Percentiles rank a stretch among this genome's conserved stretches.
phyloP scores from a whole-genome alignment of 148 eudicot genomes.

The Cornus kousa region DNA sequence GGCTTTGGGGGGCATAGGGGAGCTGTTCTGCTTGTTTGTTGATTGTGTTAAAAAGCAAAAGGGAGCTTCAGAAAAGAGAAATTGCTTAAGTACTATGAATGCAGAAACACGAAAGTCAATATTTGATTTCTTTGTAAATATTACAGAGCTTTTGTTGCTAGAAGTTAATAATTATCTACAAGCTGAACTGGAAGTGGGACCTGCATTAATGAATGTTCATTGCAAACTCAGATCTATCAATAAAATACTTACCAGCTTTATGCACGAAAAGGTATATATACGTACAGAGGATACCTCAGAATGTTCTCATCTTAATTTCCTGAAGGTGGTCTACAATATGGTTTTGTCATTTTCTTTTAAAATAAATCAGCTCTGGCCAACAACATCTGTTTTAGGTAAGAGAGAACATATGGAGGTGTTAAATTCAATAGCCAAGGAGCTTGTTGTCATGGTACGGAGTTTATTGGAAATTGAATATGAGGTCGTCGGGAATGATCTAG shows the following conservation, averaged over 20 bases:
- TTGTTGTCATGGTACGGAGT: conserved; percentile 41
- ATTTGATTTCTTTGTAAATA: conserved; percentile 74
- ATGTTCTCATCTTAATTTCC: conserved; percentile 73
- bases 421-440: conserved; percentile 48
- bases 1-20: conserved; percentile 64
- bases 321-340: conserved; percentile 50
- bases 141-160: conserved; percentile 62
- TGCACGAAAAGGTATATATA: conserved; percentile 55
- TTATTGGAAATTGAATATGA: conserved; percentile 81
- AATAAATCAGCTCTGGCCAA: conserved; percentile 35
- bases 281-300: conserved; percentile 69
- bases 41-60: conserved; percentile 58
- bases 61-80: conserved; percentile 36
- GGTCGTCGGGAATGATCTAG: conserved; percentile 78
- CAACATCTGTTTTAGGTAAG: conserved; percentile 22
- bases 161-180: conserved; percentile 37
- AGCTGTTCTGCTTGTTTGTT: conserved; percentile 67
- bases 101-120: conserved; percentile 56
- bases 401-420: conserved; percentile 24
- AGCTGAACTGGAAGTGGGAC: conserved; percentile 37
- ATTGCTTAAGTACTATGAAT: conserved; percentile 24
- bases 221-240: conserved; percentile 51
- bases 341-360: conserved; percentile 49
- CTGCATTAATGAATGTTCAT: conserved; percentile 33
- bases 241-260: conserved; percentile 45